Evolutionary conservation across 2,329 filamentous ascomycete species (phyloP).

Genomic region (Stemphylium lycopersici): DNA sequence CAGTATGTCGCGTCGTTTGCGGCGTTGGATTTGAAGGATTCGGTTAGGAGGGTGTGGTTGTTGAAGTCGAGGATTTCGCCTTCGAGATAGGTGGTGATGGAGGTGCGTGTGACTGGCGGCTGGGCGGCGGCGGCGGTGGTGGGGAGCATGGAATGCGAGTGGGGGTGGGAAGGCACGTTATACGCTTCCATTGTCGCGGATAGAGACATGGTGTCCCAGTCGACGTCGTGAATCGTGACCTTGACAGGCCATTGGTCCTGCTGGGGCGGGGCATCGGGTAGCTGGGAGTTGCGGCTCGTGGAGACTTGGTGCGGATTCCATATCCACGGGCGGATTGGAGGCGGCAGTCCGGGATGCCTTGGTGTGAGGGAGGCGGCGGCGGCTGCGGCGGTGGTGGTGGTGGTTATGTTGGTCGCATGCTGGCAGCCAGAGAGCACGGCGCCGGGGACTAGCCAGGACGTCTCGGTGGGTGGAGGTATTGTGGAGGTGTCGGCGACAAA

Average conservation of each 20-base stretch:
- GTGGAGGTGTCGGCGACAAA: conserved; percentile 63
- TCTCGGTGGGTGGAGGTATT: conserved; percentile 59
- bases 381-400: too few relatives aligned
- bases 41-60: conserved; percentile 59
- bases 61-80: conserved; percentile 70
- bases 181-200: conserved; percentile 74
- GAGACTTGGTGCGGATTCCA: conserved; percentile 40
- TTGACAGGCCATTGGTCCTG: conserved; percentile 71
- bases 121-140: conserved; percentile 7
- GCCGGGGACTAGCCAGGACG: conserved; percentile 68
- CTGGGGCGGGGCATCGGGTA: conserved; percentile 37
- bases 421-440: conserved; percentile 67
- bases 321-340: conserved; percentile 48
- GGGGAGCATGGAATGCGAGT: conserved; percentile 36
- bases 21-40: conserved; percentile 54
- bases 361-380: conserved; percentile 18
- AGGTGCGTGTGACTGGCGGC: conserved; percentile 41
- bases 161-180: conserved; percentile 63
- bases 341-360: conserved; percentile 31
- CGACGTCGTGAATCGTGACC: conserved; percentile 68
- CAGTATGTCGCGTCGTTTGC: conserved; percentile 56
- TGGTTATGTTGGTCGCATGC: conserved; percentile 56
- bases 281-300: conserved; percentile 26
- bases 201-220: conserved; percentile 65
- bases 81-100: conserved; percentile 70